phyloP scores from a whole-genome alignment of 768 basidiomycete genomes.

The Trametes coccinea region DNA sequence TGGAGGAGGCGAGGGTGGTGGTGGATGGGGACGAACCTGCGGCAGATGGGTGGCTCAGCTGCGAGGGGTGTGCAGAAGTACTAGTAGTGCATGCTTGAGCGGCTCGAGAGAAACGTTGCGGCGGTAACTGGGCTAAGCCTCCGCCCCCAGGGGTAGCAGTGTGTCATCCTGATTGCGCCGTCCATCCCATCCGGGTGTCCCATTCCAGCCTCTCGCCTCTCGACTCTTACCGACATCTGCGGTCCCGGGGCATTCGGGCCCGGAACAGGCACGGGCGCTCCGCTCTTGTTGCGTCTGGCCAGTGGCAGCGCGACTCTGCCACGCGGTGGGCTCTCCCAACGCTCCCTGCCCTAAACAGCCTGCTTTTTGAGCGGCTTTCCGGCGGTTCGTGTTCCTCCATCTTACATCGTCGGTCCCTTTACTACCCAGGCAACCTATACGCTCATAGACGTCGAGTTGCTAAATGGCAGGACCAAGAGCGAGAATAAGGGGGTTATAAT shows the following conservation, averaged over 20 bases:
- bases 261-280: constrained; percentile 6
- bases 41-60: background rate
- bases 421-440: constrained; percentile 66
- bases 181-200: background rate
- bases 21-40: background rate
- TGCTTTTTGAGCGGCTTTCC: constrained; percentile 13
- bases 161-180: constrained; percentile 12
- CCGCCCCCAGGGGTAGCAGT: constrained; percentile 7
- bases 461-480: constrained; percentile 83
- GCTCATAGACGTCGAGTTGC: constrained; percentile 46
- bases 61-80: background rate
- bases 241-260: constrained; percentile 8
- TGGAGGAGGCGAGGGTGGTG: constrained; percentile 8
- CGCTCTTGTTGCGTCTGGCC: background rate
- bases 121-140: constrained; percentile 10
- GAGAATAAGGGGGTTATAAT: constrained; percentile 68
- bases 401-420: constrained; percentile 60
- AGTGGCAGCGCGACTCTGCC: background rate
- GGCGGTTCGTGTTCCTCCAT: constrained; percentile 32
- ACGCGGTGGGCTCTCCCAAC: background rate
- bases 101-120: constrained; percentile 9
- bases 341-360: constrained; percentile 31
- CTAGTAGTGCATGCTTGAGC: background rate
- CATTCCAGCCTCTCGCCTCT: background rate
- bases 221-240: background rate